A percentile compares a stretch with the other conserved stretches of the same genome.
phyloP scores from a whole-genome alignment of 2,329 filamentous ascomycete species.

The Paraphaeosphaeria minitans region DNA sequence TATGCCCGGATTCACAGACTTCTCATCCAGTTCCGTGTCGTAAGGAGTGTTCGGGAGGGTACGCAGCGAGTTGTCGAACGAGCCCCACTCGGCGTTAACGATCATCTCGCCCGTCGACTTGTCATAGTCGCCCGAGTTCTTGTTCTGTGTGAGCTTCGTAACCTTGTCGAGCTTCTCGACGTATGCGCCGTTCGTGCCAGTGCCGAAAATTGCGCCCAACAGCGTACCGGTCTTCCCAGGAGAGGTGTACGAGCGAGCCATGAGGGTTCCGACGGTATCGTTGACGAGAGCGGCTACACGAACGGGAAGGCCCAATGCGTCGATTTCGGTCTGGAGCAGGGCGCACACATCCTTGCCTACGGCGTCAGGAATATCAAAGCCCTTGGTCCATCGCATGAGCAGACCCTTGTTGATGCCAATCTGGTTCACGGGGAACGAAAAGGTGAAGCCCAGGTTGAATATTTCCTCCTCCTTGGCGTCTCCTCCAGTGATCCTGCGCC shows the following conservation, averaged over 20 bases:
- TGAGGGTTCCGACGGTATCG: constrained; percentile 95
- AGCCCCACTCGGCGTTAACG: constrained; percentile 97
- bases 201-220: constrained; percentile 96
- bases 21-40: constrained; percentile 76
- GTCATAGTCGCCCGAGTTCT: constrained; percentile 67
- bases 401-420: constrained; percentile 93
- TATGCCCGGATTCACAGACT: constrained; percentile 87
- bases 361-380: constrained; percentile 94
- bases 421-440: constrained; percentile 95
- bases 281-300: constrained; percentile 96
- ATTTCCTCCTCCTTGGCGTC: constrained; percentile 73
- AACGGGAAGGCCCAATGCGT: constrained; percentile 83
- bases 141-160: constrained; percentile 68
- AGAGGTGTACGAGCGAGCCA: constrained; percentile 95
- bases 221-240: constrained; percentile 84
- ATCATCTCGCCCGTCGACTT: constrained; percentile 90
- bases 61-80: constrained; percentile 91
- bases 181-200: constrained; percentile 96
- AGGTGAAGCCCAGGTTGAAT: constrained; percentile 97
- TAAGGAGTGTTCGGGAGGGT: constrained; percentile 86
- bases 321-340: constrained; percentile 86
- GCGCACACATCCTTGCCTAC: constrained; percentile 93
- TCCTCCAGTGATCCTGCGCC: constrained; percentile 65
- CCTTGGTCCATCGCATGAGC: constrained; percentile 97
- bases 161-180: constrained; percentile 88